A percentile compares a stretch with the other conserved stretches of the same genome.
phyloP scores from a whole-genome alignment of 2,329 filamentous ascomycete species.

The Lasiodiplodia theobromae region DNA sequence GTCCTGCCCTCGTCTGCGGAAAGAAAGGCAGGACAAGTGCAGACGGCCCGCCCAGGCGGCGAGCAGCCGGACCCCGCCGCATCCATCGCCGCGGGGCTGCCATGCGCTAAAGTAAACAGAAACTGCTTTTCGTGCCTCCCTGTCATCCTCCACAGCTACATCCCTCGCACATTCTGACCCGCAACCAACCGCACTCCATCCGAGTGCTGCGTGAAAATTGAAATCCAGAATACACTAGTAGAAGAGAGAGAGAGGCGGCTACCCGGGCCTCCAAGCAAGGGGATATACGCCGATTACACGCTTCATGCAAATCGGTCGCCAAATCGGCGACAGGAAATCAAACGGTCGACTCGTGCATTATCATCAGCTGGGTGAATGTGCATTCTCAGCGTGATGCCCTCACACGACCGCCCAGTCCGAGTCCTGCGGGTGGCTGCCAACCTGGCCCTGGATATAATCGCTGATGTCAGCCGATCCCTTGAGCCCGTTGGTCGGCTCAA shows the following conservation, averaged over 20 bases:
- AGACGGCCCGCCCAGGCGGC: conserved; percentile 10
- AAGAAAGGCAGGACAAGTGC: conserved; percentile 2
- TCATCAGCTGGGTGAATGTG: background rate
- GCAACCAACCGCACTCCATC: background rate
- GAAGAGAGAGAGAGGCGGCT: conserved; percentile 20
- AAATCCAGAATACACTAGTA: conserved; percentile 22
- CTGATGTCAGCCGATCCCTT: conserved; percentile 23
- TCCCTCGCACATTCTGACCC: conserved; percentile 3
- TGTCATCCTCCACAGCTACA: background rate
- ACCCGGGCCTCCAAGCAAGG: conserved; percentile 17
- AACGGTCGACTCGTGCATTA: conserved; percentile 6
- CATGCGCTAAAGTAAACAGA: conserved; percentile 4
- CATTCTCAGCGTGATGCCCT: background rate
- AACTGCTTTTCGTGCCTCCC: conserved; percentile 20
- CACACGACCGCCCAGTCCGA: conserved; percentile 52
- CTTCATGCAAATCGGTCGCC: conserved; percentile 25
- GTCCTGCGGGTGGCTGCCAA: conserved; percentile 42
- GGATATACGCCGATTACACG: conserved; percentile 30
- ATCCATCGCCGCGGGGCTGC: conserved; percentile 1
- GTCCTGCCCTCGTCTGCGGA: background rate
- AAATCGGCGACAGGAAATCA: conserved; percentile 5
- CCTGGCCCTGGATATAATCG: conserved; percentile 23
- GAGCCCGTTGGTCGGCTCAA: conserved; percentile 18
- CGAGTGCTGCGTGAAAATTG: background rate
- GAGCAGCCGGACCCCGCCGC: conserved; percentile 11